These are phyloP conservation scores for Cystobasidium ongulense DNA, from an alignment of 768 basidiomycete genomes.

Conservation along the genomic window DNA sequence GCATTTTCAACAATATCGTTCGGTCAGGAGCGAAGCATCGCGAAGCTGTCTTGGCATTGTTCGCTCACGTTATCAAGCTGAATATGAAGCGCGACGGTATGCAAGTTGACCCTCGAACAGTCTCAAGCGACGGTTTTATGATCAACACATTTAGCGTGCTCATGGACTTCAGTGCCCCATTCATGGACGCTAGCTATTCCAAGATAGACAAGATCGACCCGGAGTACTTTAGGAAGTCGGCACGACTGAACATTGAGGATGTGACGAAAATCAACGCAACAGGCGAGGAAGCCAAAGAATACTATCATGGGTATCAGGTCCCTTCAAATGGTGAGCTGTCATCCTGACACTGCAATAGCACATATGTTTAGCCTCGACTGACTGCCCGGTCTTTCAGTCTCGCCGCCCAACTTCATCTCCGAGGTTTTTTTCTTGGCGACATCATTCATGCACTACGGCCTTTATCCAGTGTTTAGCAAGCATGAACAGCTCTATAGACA, in stretches of 20 bases:
- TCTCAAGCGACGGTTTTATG: conserved; percentile 87
- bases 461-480: conserved; percentile 68
- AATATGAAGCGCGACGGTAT: conserved; percentile 85
- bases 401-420: conserved; percentile 82
- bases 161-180: conserved; percentile 79
- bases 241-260: conserved; percentile 62
- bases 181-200: conserved; percentile 81
- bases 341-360: background rate
- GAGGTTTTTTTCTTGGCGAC: conserved; percentile 84
- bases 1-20: conserved; percentile 78
- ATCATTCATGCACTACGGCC: conserved; percentile 81
- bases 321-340: background rate
- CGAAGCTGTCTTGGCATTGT: conserved; percentile 74
- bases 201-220: conserved; percentile 88
- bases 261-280: conserved; percentile 92
- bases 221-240: conserved; percentile 64
- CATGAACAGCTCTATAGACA: conserved; percentile 52
- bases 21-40: conserved; percentile 57
- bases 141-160: conserved; percentile 76
- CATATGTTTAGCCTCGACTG: background rate
- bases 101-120: conserved; percentile 78
- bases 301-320: conserved; percentile 47
- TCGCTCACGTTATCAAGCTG: conserved; percentile 62
- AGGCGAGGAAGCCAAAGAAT: conserved; percentile 70
- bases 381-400: conserved; percentile 46